Conservation (phyloP, 331 rosid species). For the Ulmus americana region DNA sequence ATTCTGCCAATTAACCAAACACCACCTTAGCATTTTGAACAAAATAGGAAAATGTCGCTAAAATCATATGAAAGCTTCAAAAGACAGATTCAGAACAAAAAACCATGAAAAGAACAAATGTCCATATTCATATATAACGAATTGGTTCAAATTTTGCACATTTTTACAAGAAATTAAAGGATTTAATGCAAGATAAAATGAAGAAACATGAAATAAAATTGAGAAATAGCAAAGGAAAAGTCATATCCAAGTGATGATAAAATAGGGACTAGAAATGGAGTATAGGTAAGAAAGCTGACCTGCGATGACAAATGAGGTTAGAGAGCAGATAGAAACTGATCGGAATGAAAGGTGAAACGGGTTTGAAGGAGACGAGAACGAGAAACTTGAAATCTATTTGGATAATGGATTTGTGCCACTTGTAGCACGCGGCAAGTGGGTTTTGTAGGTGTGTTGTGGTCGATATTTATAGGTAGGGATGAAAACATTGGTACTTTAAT, state of each 20-base stretch:
- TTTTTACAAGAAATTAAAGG: not conserved
- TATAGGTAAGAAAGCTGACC: conserved; percentile 43
- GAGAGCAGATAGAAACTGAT: conserved; percentile 14
- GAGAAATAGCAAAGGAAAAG: not conserved
- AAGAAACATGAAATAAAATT: not conserved
- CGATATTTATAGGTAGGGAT: too few relatives aligned
- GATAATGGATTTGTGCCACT: not conserved
- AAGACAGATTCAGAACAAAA: conserved; percentile 21
- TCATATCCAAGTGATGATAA: conserved; percentile 12
- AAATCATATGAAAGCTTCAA: too few relatives aligned
- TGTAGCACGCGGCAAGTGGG: too few relatives aligned
- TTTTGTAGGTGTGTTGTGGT: too few relatives aligned
- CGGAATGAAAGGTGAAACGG: conserved; percentile 8
- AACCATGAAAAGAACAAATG: not conserved
- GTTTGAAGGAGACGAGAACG: conserved; percentile 7
- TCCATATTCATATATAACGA: conserved; percentile 13
- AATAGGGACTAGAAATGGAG: not conserved
- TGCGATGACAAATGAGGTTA: conserved; percentile 36
- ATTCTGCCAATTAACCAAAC: too few relatives aligned
- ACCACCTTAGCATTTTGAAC: too few relatives aligned
- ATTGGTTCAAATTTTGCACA: not conserved
- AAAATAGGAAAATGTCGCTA: too few relatives aligned
- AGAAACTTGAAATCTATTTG: conserved; percentile 41
- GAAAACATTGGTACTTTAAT: too few relatives aligned
- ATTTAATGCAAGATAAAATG: not conserved